These are phyloP conservation scores for Spathaspora sp. DNA, from an alignment of 1,139 yeast species.

Conservation along the genomic window DNA sequence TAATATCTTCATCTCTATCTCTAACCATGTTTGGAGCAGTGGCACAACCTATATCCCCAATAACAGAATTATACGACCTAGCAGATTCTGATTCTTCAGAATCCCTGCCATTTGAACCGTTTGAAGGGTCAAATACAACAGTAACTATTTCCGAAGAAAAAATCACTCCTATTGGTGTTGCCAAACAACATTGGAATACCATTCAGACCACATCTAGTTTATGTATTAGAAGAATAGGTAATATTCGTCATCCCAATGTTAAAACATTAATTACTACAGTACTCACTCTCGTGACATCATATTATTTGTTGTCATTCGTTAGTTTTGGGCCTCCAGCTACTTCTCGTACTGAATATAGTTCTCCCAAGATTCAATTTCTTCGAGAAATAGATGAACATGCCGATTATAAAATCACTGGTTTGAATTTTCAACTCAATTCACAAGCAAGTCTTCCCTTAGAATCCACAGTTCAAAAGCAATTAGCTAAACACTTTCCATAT, in stretches of 20 bases:
- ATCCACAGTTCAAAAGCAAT: conserved; percentile 50
- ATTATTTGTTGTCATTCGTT: background rate
- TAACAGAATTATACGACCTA: too few species aligned
- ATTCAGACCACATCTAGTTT: background rate
- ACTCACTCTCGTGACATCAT: background rate
- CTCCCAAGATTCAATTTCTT: conserved; percentile 26
- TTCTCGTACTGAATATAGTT: conserved; percentile 22
- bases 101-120: too few species aligned
- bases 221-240: background rate
- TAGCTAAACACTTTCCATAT: conserved; percentile 72
- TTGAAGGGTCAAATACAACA: too few species aligned
- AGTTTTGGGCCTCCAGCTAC: conserved; percentile 10
- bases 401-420: conserved; percentile 40
- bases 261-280: background rate
- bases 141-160: background rate
- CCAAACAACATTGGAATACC: too few species aligned
- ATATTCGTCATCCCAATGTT: background rate
- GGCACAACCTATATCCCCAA: too few species aligned
- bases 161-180: too few species aligned
- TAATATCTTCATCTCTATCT: too few species aligned
- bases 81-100: too few species aligned
- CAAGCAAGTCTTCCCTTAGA: conserved; percentile 28
- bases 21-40: too few species aligned
- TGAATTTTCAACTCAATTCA: conserved; percentile 35
- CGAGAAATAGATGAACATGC: conserved; percentile 30